Evolutionary conservation across 2,329 filamentous ascomycete genomes (phyloP).

Genomic region (Coniochaeta sp.): DNA sequence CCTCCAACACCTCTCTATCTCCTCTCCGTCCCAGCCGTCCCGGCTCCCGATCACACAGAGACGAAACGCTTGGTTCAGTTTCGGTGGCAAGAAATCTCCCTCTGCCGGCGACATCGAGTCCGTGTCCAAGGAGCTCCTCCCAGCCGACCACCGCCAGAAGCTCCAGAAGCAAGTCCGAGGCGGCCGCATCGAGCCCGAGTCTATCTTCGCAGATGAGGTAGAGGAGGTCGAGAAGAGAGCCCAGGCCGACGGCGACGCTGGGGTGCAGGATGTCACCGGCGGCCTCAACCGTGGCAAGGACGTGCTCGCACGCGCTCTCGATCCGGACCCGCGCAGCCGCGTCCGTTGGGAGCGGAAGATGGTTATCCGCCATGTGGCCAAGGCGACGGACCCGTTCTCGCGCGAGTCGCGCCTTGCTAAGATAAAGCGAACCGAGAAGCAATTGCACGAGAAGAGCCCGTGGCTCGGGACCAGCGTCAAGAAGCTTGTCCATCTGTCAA

Average conservation of each 20-base stretch:
- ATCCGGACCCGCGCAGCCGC: constrained; percentile 68
- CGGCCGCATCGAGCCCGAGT: constrained; percentile 32
- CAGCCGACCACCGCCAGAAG: constrained; percentile 5
- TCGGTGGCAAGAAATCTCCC: constrained; percentile 16
- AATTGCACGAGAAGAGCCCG: constrained; percentile 53
- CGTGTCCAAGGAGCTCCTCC: constrained; percentile 1
- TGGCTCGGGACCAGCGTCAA: constrained; percentile 80
- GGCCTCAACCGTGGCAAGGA: constrained; percentile 30
- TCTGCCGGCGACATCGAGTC: not conserved
- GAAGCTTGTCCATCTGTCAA: constrained; percentile 80
- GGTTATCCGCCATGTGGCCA: constrained; percentile 67
- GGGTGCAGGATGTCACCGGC: constrained; percentile 16
- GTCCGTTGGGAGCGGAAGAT: constrained; percentile 77
- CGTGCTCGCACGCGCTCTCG: constrained; percentile 56
- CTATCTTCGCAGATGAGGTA: constrained; percentile 41
- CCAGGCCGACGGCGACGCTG: constrained; percentile 27
- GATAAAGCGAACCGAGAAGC: constrained; percentile 57
- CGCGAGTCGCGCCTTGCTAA: constrained; percentile 50
- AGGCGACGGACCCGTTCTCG: constrained; percentile 54
- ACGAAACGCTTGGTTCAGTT: constrained; percentile 24
- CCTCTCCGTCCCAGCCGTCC: constrained; percentile 5
- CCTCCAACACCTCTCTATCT: constrained; percentile 14
- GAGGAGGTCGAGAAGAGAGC: not conserved
- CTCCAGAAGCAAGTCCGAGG: constrained; percentile 6
- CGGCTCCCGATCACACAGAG: constrained; percentile 20